Percentiles rank a stretch among this genome's conserved stretches.
Evolutionary conservation across 2,329 filamentous ascomycete genomes (phyloP).

Genomic region (Sarocladium strictum): DNA sequence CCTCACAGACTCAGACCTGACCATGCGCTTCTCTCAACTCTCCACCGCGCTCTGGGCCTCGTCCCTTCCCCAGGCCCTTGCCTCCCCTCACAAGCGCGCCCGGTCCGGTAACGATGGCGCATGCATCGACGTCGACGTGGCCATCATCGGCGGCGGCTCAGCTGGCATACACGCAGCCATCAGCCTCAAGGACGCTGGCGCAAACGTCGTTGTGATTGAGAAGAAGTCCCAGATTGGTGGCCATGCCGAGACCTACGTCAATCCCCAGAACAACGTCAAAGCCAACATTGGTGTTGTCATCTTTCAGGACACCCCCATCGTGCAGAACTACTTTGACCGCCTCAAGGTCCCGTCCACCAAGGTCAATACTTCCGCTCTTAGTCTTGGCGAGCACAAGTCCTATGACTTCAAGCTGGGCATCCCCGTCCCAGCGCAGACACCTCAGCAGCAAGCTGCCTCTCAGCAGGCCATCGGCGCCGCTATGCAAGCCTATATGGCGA

Average conservation of each 20-base stretch:
- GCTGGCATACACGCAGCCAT: slow-evolving; percentile 34
- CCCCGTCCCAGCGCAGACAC: background rate
- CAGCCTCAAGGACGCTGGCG: slow-evolving; percentile 27
- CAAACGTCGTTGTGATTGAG: slow-evolving; percentile 34
- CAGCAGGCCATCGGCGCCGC: background rate
- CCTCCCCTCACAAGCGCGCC: background rate
- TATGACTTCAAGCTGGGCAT: no score
- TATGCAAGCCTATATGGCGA: no score
- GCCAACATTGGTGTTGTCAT: slow-evolving; percentile 17
- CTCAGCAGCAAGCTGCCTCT: background rate
- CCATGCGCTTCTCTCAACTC: no score
- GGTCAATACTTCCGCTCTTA: no score
- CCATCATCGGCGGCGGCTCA: slow-evolving; percentile 36
- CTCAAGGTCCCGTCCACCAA: slow-evolving; percentile 28
- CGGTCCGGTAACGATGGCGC: background rate
- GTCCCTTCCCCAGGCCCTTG: no score
- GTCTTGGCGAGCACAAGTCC: no score
- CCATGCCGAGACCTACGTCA: slow-evolving; percentile 34
- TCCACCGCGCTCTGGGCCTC: no score
- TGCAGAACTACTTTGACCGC: slow-evolving; percentile 30
- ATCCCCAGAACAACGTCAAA: slow-evolving; percentile 11
- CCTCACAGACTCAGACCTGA: no score
- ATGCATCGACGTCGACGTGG: slow-evolving; percentile 13
- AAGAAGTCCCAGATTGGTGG: slow-evolving; percentile 30
- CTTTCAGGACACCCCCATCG: slow-evolving; percentile 26